Evolutionary conservation across 306 rosid species (phyloP), one percentile per base, ranked within the genome.

Genomic region (Adenanthera pavonina): DNA sequence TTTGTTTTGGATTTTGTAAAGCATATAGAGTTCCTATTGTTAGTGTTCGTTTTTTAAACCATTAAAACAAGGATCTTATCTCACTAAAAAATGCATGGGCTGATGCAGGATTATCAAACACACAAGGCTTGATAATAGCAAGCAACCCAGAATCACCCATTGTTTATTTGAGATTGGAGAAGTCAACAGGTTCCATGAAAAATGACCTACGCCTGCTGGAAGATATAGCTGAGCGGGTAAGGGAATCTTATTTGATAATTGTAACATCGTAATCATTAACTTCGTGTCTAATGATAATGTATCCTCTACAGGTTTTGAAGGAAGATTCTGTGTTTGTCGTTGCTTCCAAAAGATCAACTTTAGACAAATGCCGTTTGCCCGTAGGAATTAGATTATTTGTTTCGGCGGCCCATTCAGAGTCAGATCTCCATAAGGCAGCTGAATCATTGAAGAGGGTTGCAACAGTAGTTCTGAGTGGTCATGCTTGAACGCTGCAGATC

Each of bases 131-230:
- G 72, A 86, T 69, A 75, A 61, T 93, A 38, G 89, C 83, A 70
- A 95, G 98, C 83, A 88, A 84, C 87, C 90, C 90, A 51, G 98
- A 95, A 84, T 92, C 99, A 6, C 99, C 99, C 9, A 87, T 95
- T 80, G 86, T 95, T 75, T 92, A 90, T 84, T 92, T 95, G 86
- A 88, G 76, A 80, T 81, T 93, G 84, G 82, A 88, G 78, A 87
- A 90, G 80, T 87, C 97, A 80, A 85, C 90, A n/a, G 97, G 97
- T 75, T 92, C 93, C 11, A 0, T 67, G 67, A 86, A 89, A 76
- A 83, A 36, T 69, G 99, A 93, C 77, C 76, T 87, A 17, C 83
- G 74, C 43, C 90, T 93, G 82, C 93, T 95, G 41, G 89, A 89
- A 75, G 84, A 86, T 52, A 93, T 93, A 72, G 90, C 92, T 3